Evolutionary conservation across 1,284 basidiomycete species (phyloP), one percentile per base, ranked within the genome.

Genomic region (Tetrapyrgos nigripes): DNA sequence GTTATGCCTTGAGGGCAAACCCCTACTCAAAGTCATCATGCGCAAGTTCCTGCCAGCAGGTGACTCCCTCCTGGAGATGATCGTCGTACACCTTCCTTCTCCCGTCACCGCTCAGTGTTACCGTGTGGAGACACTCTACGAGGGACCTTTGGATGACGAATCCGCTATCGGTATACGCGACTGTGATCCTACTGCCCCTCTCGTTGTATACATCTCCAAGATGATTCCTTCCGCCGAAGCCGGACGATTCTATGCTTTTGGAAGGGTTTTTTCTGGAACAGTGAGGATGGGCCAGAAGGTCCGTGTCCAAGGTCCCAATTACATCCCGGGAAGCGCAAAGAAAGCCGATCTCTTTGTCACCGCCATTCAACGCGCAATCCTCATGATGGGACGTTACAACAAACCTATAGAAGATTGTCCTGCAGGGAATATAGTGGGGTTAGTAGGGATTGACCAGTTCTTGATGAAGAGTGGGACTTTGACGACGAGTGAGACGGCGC

Each of bases 201-300:
- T 99, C 67, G 96, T 99, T 78, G 87, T 98, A 69, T 99, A 99
- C 83, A 86, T 99, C 81, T 99, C 97, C 71, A 99, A 99, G 90
- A 99, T 99, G 97, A 97, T 99, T 68, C 97, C 97, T 66, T 99
- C 97, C 60, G 97, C 97, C 70, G 97, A 99, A 82, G 98, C 98
- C 83, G 97, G 97, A 73, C 96, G 97, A 66, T 99, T 99, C 93
- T 99, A 99, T 81, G 97, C 97, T 67, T 99, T 99, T 79, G 97
- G 97, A 81, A 97, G 97, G 88, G 92, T 99, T 83, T 99, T 99
- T 88, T 95, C 97, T 64, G 97, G 97, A 77, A 98, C 96, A 66
- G 95, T 98, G 72, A 89, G 88, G 69, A 91, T 97, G 62, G 97
- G 97, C 62, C 97, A 97, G 74, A 99, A 99, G 85, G 90, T 98